Evolutionary conservation across 1,284 basidiomycete genomes (phyloP).

Genomic region (Ganoderma lucidum): DNA sequence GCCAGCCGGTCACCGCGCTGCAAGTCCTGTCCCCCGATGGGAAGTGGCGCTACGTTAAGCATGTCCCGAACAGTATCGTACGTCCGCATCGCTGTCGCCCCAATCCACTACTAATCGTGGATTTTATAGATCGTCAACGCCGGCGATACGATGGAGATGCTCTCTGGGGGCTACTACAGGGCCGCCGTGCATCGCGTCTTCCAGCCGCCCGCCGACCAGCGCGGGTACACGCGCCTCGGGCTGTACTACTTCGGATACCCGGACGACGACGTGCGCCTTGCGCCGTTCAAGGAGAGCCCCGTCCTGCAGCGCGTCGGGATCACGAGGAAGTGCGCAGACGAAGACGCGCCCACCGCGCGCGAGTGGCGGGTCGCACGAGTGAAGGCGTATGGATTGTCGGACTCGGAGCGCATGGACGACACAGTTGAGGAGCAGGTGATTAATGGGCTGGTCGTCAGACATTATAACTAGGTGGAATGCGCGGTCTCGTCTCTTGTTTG

Average conservation of each 20-base stretch:
- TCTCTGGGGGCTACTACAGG: conserved; percentile 54
- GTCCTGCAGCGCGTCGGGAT: conserved; percentile 44
- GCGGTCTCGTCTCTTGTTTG: background rate
- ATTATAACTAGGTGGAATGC: conserved; percentile 40
- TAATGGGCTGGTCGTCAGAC: conserved; percentile 44
- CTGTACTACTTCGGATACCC: conserved; percentile 51
- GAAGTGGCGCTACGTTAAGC: conserved; percentile 60
- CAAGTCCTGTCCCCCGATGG: conserved; percentile 62
- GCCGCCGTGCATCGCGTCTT: conserved; percentile 53
- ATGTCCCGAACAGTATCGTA: conserved; percentile 62
- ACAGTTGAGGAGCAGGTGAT: conserved; percentile 44
- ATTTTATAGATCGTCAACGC: conserved; percentile 48
- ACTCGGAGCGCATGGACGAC: conserved; percentile 38
- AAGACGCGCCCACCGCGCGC: conserved; percentile 47
- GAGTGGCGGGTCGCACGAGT: conserved; percentile 50
- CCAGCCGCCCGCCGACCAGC: conserved; percentile 58
- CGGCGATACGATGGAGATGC: conserved; percentile 51
- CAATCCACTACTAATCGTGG: no score
- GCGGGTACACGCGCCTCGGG: conserved; percentile 49
- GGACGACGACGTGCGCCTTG: conserved; percentile 41
- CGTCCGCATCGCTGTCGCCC: conserved; percentile 12
- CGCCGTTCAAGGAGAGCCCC: conserved; percentile 40
- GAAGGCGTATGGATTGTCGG: conserved; percentile 43
- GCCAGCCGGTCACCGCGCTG: conserved; percentile 63
- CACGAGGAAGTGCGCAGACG: conserved; percentile 41